phyloP scores from a whole-genome alignment of 208 protist species.

The Acanthamoeba triangularis region DNA sequence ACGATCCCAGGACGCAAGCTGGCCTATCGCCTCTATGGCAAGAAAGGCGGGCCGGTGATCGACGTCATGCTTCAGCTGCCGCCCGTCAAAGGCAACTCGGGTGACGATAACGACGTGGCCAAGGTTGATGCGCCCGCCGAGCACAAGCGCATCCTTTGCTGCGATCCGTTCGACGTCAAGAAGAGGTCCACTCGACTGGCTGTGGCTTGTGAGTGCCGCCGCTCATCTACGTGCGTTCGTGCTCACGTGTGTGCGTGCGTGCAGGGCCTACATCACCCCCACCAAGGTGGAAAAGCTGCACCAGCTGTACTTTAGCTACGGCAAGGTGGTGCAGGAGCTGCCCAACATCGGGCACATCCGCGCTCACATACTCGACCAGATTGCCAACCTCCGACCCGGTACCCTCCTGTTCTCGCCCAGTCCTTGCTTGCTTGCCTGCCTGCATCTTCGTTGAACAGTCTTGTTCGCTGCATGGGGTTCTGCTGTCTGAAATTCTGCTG shows the following conservation, averaged over 20 bases:
- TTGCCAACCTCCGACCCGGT: conserved; percentile 33
- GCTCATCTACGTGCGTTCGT: neutral
- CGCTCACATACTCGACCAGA: conserved; percentile 13
- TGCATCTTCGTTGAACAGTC: too few species aligned
- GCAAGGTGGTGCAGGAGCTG: conserved; percentile 27
- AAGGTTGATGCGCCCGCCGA: neutral
- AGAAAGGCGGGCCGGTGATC: conserved; percentile 12
- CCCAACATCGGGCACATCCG: conserved; percentile 24
- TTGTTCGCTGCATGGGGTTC: too few species aligned
- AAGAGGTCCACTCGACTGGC: neutral
- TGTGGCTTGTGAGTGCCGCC: neutral
- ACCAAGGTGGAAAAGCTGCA: conserved; percentile 69
- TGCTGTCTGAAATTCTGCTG: too few species aligned
- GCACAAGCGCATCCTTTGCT: conserved; percentile 37
- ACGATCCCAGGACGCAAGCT: conserved; percentile 41
- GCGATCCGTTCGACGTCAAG: conserved; percentile 50
- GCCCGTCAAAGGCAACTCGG: neutral
- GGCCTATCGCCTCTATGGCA: conserved; percentile 43
- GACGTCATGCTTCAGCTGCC: conserved; percentile 50
- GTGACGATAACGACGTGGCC: neutral
- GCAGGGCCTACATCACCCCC: conserved; percentile 61
- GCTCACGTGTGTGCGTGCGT: neutral
- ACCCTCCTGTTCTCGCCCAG: neutral
- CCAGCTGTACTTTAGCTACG: conserved; percentile 10
- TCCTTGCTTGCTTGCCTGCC: too few species aligned